Evolutionary conservation across 306 rosid genomes (phyloP), one percentile per base, ranked within the genome.

Genomic region (Carpinus viminea): DNA sequence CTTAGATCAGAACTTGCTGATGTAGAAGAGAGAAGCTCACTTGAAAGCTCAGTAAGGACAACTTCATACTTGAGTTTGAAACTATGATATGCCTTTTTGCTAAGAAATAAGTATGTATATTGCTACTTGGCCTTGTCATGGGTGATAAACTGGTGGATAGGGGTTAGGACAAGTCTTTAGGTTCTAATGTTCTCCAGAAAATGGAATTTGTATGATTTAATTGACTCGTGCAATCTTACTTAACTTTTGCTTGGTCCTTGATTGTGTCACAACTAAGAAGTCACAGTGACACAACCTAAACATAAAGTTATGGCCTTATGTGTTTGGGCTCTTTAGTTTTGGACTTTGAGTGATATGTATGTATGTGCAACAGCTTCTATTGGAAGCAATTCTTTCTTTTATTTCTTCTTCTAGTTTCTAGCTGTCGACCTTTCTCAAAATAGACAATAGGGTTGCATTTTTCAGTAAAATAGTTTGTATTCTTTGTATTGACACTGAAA

Each of bases 1-100:
- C 91, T 94, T 84, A 89, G 87, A 28, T 83, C 97, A 10, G 97
- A 88, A 83, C 87, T 94, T 75, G 93, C 88, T 68, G 96, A 92
- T 72, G 66, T 86, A 81, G 97, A 88, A 87, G 97, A 94, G 82
- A 91, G 83, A 91, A 88, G 93, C 98, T 79, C 95, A 88, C 70
- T 75, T 91, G 71, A 94, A 86, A 84, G 97, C 98, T 81, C 91
- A 77, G 98, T 94, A 82, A 87, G 97, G 51, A 80, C 74, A 66
- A 17, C 62, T 45, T 84, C 57, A 61, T 77, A 46, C 69, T 52
- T 81, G 75, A 66, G 20, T 70, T 68, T 72, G 74, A 15, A 66
- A 60, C 73, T 59, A 8, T 53, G 47, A 61, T 64, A 51, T 41
- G 9, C n/a, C 18, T 74, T 21, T 70, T 15, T 56, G 34, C 41